Conservation (phyloP, 352 stramenopile species). For the Plasmopara muralis region DNA sequence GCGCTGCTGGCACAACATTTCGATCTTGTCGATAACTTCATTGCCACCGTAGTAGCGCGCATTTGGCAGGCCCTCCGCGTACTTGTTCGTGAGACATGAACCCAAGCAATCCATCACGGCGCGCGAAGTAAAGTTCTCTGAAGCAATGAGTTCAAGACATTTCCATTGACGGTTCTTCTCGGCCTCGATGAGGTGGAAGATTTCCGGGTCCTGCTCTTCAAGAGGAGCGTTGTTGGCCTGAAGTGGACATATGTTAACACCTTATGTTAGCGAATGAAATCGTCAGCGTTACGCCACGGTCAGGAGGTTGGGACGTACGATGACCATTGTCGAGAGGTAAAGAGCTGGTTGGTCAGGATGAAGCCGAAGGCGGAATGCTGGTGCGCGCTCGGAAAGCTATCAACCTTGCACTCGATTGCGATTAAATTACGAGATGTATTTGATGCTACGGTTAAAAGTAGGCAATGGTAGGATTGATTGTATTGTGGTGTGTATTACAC, state of each 20-base stretch:
- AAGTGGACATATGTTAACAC: slow-evolving; percentile 4
- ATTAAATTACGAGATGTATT: slow-evolving; percentile 17
- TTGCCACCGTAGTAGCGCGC: slow-evolving; percentile 98
- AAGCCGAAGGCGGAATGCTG: slow-evolving; percentile 32
- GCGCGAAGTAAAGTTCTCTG: slow-evolving; percentile 99
- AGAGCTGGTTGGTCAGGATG: slow-evolving; percentile 12
- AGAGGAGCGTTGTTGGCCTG: slow-evolving; percentile 75
- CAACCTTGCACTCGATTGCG: slow-evolving; percentile 6
- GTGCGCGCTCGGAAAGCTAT: slow-evolving; percentile 3
- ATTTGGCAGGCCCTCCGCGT: slow-evolving; percentile 94
- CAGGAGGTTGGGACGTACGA: slow-evolving; percentile 31
- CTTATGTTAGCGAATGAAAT: background rate
- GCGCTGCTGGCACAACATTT: slow-evolving; percentile 92
- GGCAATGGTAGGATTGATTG: background rate
- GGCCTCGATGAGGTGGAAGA: slow-evolving; percentile 98
- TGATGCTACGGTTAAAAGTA: background rate
- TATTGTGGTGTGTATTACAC: background rate
- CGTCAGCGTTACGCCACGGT: background rate
- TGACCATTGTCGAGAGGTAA: slow-evolving; percentile 34
- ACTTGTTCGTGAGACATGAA: slow-evolving; percentile 99
- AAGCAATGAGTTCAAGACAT: slow-evolving; percentile 98
- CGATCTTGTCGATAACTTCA: slow-evolving; percentile 96
- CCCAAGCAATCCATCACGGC: slow-evolving; percentile 98
- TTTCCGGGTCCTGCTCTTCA: slow-evolving; percentile 93
- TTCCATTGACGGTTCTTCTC: slow-evolving; percentile 98